Conservation (phyloP, 2,329 filamentous ascomycete species). For the Microascus cirrosus region DNA sequence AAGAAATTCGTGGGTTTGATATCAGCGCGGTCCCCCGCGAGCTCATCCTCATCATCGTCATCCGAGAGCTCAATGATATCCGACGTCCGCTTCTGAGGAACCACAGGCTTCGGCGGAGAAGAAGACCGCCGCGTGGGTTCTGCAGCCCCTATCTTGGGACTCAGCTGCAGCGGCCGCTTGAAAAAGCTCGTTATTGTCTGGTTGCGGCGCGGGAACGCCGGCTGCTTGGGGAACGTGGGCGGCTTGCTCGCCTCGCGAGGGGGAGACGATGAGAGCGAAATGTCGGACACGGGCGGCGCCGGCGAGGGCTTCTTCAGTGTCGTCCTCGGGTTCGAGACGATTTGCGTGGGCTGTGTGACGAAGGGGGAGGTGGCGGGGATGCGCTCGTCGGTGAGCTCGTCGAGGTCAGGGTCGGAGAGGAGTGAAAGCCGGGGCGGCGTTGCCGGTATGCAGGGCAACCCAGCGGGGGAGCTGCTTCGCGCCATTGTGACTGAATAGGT, state of each 20-base stretch:
- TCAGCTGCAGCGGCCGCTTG: constrained; percentile 20
- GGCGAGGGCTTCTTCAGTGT: not conserved
- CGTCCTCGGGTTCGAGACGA: constrained; percentile 16
- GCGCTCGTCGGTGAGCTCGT: constrained; percentile 33
- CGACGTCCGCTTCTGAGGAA: constrained; percentile 7
- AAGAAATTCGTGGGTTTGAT: constrained; percentile 49
- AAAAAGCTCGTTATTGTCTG: constrained; percentile 68
- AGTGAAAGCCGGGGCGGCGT: constrained; percentile 1
- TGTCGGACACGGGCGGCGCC: constrained; percentile 8
- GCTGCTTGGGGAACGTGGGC: constrained; percentile 62
- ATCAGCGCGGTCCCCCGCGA: constrained; percentile 40
- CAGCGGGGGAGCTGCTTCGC: not conserved
- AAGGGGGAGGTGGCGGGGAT: constrained; percentile 30
- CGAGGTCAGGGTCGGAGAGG: constrained; percentile 22
- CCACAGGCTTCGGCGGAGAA: not conserved
- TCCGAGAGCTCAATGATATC: constrained; percentile 22
- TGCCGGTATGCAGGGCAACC: constrained; percentile 1
- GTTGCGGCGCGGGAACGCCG: constrained; percentile 32
- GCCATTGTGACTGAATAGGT: not conserved
- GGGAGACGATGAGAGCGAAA: constrained; percentile 28
- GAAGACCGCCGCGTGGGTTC: not conserved
- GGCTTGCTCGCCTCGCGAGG: constrained; percentile 48
- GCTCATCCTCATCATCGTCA: constrained; percentile 43
- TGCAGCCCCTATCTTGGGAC: not conserved
- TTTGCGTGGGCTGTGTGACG: constrained; percentile 35